phyloP scores from a whole-genome alignment of 805 yeast genomes.

The Candida broadrunensis region DNA sequence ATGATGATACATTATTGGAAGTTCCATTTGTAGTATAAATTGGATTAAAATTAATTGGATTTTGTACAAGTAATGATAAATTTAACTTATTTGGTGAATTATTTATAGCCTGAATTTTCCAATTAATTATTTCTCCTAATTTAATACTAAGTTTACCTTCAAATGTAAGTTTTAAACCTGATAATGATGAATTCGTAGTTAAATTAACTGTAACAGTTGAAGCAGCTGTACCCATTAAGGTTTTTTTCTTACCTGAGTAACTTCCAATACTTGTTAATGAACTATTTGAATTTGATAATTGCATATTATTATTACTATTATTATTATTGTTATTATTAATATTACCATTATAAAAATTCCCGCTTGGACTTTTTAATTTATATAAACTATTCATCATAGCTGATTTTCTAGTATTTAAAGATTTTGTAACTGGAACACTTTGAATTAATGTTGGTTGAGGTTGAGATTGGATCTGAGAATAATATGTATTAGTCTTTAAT shows the following conservation, averaged over 20 bases:
- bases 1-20: slow-evolving; percentile 9
- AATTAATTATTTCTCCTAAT: slow-evolving; percentile 57
- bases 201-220: slow-evolving; percentile 32
- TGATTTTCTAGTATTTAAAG: slow-evolving; percentile 13
- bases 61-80: slow-evolving; percentile 44
- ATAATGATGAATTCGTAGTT: slow-evolving; percentile 22
- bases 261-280: neutral
- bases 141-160: slow-evolving; percentile 59
- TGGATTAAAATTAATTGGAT: slow-evolving; percentile 24
- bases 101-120: slow-evolving; percentile 69
- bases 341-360: neutral
- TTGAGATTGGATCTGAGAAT: slow-evolving; percentile 21
- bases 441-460: slow-evolving; percentile 10
- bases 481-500: slow-evolving; percentile 22
- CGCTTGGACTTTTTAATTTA: slow-evolving; percentile 13
- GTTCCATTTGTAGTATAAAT: slow-evolving; percentile 9
- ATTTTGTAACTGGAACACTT: slow-evolving; percentile 4
- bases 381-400: slow-evolving; percentile 19
- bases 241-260: neutral
- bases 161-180: slow-evolving; percentile 47
- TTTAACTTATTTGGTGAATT: slow-evolving; percentile 49
- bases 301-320: neutral
- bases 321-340: neutral
- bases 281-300: slow-evolving; percentile 3
- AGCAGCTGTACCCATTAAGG: neutral